phyloP scores from a whole-genome alignment of 2,329 filamentous ascomycete species.

The Westerdykella sp. region DNA sequence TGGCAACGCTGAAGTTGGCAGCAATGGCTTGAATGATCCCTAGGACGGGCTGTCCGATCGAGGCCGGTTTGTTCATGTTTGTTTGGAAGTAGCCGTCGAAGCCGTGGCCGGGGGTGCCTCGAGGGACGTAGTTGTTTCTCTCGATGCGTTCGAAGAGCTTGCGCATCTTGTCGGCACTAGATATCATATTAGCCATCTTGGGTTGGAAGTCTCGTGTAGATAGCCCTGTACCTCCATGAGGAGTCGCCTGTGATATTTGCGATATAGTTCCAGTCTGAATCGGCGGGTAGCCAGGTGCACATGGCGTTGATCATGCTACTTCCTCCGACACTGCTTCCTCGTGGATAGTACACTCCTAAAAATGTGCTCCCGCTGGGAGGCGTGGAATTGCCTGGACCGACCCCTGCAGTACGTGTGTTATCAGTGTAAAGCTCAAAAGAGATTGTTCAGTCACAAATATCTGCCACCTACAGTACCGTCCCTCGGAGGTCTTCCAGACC shows the following conservation, averaged over 20 bases:
- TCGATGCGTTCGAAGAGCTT: constrained; percentile 50
- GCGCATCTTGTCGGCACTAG: constrained; percentile 43
- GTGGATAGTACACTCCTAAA: constrained; percentile 52
- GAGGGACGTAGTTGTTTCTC: constrained; percentile 47
- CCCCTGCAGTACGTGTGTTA: constrained; percentile 11
- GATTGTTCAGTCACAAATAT: not conserved
- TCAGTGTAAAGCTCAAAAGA: not conserved
- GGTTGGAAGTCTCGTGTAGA: constrained; percentile 17
- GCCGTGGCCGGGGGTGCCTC: constrained; percentile 46
- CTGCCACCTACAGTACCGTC: constrained; percentile 39
- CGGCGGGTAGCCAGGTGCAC: constrained; percentile 50
- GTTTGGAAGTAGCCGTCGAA: constrained; percentile 52
- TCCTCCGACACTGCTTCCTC: constrained; percentile 50
- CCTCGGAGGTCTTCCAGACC: constrained; percentile 48
- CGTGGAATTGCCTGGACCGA: constrained; percentile 42
- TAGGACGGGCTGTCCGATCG: constrained; percentile 38
- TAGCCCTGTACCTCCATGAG: constrained; percentile 43
- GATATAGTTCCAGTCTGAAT: constrained; percentile 55
- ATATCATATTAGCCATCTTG: not conserved
- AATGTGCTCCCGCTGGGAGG: constrained; percentile 47
- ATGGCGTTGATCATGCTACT: constrained; percentile 56
- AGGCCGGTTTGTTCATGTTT: constrained; percentile 45
- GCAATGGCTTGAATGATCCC: constrained; percentile 28
- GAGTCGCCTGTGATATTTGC: constrained; percentile 52
- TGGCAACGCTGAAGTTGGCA: constrained; percentile 35